Evolutionary conservation across 495 filamentous ascomycete genomes (phyloP), one percentile per base, ranked within the genome.

Genomic region (Haplographium delicatum): DNA sequence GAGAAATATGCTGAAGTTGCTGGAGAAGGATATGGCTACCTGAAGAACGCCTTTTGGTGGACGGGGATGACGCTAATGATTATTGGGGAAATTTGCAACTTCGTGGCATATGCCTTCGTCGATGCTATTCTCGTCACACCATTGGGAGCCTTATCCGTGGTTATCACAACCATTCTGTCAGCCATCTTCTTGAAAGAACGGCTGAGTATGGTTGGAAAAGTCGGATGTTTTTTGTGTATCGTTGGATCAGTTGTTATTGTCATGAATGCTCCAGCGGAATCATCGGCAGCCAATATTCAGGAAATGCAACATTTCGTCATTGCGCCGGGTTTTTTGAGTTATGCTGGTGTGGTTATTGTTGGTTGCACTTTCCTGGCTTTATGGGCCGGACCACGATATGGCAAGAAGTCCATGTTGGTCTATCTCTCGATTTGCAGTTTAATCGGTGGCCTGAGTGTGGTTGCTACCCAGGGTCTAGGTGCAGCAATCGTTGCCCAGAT

Each of bases 11-110:
- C 94, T 61, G 91, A 96, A 65, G 66, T 63, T 37, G 89, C 91
- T 56, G 93, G 93, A 42, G 91, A 97, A 65, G 93, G 93, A 26
- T 98, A 98, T 64, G 94, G 93, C 51, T 98, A 98, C 65, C 79
- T 98, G 59, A 96, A 94, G 76, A 98, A 98, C 63, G 69, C 74
- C 16, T 96, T 77, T 71, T 98, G 93, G 93, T 98, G 93, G 93
- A 65, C 69, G 19, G 93, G 93, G 55, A 98, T 98, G 94, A 89
- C 79, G 16, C 72, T 98, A 62, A 98, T 98, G 93, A 94, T 97
- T 56, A 61, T 97, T 34, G 93, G 93, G 42, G 93, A 98, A 68
- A 81, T 93, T 27, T 95, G 91, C 80, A 98, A 98, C 68, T 96
- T 98, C 61, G 89, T 87, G 48, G 94, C 93, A 19, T 98, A 98